phyloP scores from a whole-genome alignment of 257 asterid genomes.

The Lycium barbarum region DNA sequence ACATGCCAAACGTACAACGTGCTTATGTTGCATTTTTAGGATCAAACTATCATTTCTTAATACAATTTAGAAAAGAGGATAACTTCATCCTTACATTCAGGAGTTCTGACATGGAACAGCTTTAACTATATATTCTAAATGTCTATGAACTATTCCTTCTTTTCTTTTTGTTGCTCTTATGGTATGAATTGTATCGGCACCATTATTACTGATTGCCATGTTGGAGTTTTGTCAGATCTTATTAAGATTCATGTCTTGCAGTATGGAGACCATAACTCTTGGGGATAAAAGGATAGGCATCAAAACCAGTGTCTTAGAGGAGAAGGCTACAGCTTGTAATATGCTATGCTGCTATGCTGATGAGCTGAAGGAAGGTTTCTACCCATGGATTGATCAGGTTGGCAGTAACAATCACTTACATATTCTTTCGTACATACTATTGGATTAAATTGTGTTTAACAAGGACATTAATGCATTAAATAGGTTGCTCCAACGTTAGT shows the following conservation, averaged over 20 bases:
- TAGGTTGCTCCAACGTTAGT: conserved; percentile 97
- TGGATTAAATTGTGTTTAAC: neutral
- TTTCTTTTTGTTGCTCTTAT: neutral
- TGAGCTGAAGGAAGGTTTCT: conserved; percentile 98
- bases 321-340: conserved; percentile 99
- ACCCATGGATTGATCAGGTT: conserved; percentile 99
- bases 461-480: conserved; percentile 30
- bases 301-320: conserved; percentile 95
- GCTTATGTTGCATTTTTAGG: neutral
- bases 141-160: neutral
- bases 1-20: neutral
- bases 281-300: conserved; percentile 99
- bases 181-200: conserved; percentile 8
- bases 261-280: conserved; percentile 96
- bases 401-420: conserved; percentile 32
- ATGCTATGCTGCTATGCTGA: conserved; percentile 99
- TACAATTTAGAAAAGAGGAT: neutral
- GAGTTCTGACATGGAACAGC: neutral
- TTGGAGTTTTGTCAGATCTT: neutral
- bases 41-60: conserved; percentile 16
- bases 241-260: conserved; percentile 45
- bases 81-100: conserved; percentile 13
- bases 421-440: neutral
- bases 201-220: neutral
- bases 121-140: neutral